Base-by-base conservation (phyloP, 441 rosid species). In the Raphanus hybrid region DNA sequence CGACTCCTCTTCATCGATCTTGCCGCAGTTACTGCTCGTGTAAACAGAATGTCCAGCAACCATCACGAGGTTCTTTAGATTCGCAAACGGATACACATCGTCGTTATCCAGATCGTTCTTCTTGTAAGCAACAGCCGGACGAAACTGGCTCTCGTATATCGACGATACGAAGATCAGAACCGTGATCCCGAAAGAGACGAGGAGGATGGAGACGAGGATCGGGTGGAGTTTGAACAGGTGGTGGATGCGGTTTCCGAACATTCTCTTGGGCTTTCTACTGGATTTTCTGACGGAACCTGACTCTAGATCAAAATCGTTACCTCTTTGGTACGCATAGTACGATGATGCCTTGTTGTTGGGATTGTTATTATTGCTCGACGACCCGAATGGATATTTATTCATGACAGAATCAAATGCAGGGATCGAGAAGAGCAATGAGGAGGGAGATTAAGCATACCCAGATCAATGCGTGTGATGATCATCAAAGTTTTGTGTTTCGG, bases 21-120 rank as follows among this genome's bases (percentile, higher is more conserved):
- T 89, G 60, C 87, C 99, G 63, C 98, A 93, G 69, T 85, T 76
- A 75, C 87, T 87, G 73, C 98, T 90, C 0, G 94, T 87, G 73
- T 95, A 95, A 64, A 96, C 88, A 3, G 98, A 93, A 81, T 96
- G 99, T 29, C 98, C 97, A 69, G 99, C 98, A 4, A 96, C 98
- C 97, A 93, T 96, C 69, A 96, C 94, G 50, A 96, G 97, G 83
- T 90, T 96, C 73, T 70, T 84, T 60, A 91, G 89, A 64, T 85
- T 82, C 0, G 89, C 69, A 69, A 88, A 91, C 0, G 99, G 98
- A 68, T 91, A 86, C 37, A 62, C 83, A 74, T 81, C 76, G 15
- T 69, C 39, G 9, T 16, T 16, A 16, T 82, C 86, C 78, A 75
- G 3, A 43, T 83, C 85, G 12, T 74, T 62, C 63, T 75, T 84